Percentiles rank a stretch among this genome's conserved stretches.
Evolutionary conservation across 2,329 filamentous ascomycete species (phyloP).

Genomic region (Pestalotiopsis sp.): DNA sequence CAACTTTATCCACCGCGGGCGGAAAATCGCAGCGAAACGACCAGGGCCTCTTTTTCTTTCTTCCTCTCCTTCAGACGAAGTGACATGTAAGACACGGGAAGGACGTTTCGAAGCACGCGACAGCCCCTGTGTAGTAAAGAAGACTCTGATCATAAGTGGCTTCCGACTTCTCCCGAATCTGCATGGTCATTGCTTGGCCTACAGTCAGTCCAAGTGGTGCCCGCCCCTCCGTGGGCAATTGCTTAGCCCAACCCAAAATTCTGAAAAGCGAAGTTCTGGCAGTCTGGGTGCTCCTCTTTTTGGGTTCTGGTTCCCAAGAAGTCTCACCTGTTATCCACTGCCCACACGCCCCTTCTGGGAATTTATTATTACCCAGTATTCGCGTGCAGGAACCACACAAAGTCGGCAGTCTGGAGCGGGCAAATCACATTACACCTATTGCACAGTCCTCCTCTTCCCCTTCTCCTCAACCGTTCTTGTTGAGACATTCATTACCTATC

Average conservation of each 20-base stretch:
- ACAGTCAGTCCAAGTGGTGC: background rate
- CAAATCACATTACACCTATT: background rate
- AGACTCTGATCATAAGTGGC: background rate
- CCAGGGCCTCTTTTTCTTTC: background rate
- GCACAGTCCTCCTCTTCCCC: background rate
- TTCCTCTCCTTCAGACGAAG: background rate
- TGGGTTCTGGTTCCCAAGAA: background rate
- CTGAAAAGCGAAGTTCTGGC: background rate
- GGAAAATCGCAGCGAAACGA: background rate
- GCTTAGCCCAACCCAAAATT: slow-evolving; percentile 4
- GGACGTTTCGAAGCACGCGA: slow-evolving; percentile 10
- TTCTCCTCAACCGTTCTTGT: background rate
- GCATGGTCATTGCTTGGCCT: slow-evolving; percentile 4
- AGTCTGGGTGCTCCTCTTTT: background rate
- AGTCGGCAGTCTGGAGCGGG: background rate
- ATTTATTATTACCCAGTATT: background rate
- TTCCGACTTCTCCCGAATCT: slow-evolving; percentile 9
- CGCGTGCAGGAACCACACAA: background rate
- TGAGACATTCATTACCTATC: background rate
- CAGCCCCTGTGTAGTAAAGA: background rate
- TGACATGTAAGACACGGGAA: background rate
- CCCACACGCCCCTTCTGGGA: background rate
- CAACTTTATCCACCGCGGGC: background rate
- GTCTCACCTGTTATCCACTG: background rate
- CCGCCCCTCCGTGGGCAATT: background rate